Evolutionary conservation across 768 basidiomycete genomes (phyloP), one percentile per base, ranked within the genome.

Genomic region (Coprinellus micaceus): DNA sequence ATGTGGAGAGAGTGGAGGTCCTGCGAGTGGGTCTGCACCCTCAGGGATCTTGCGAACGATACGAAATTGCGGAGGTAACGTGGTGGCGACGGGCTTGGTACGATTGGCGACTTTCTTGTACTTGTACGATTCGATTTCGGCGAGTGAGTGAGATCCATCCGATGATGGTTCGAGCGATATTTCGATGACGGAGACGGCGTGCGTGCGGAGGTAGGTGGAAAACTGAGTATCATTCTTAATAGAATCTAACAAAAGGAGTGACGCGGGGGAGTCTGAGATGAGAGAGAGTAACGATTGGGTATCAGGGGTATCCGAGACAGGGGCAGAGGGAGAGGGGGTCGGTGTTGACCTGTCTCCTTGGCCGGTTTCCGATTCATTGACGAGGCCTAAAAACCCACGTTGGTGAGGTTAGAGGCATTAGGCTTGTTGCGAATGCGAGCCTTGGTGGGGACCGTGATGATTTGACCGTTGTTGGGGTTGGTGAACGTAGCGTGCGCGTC

Each of bases 91-190:
- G 3, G 74, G 76, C 15, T 71, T 67, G 0, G 72, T 61, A 0
- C 58, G 53, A 13, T 69, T 61, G 0, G 65, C 65, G 0, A 73
- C 72, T 28, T 66, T 67, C 54, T 75, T 74, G 57, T 76, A 75
- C 28, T 61, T 64, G 21, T 57, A 52, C 1, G 39, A 15, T 13
- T 45, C 26, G 15, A 46, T 19, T 39, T 19, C 12, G 12, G 30
- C 10, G 30, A 43, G 13, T 15, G 22, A 13, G 33, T 56, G 15
- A 26, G 44, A 37, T 50, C 48, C 30, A 47, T 54, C 47, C 37
- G 30, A 12, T 54, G 36, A 13, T 17, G 44, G 12, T 2, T 17
- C 7, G 1, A 33, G 49, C 55, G 40, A 0, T 22, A 37, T 26
- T 36, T 52, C 51, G 21, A 15, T 24, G 2, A 52, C 33, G 2